Evolutionary conservation across 305 asterid species (phyloP).

Genomic region (Fraxinus xanthoxyloides): DNA sequence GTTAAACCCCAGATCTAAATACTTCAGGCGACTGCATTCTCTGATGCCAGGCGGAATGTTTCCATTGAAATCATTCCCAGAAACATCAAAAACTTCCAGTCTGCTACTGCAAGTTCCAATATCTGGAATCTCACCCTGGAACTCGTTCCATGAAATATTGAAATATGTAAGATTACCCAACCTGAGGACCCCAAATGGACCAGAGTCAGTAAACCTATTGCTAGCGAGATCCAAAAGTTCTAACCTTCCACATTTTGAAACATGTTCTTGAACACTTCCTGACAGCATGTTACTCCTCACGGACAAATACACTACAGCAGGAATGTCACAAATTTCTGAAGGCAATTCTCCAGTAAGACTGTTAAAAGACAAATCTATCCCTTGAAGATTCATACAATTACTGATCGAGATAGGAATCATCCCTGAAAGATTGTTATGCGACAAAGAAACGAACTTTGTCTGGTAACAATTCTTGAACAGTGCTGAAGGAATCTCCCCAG

Average conservation of each 20-base stretch:
- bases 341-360: constrained; percentile 61
- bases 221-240: constrained; percentile 81
- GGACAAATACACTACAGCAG: constrained; percentile 57
- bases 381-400: constrained; percentile 69
- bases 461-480: constrained; percentile 63
- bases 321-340: constrained; percentile 53
- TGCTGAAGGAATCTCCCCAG: constrained; percentile 60
- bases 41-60: constrained; percentile 56
- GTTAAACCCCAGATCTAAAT: constrained; percentile 56
- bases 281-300: constrained; percentile 70
- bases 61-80: constrained; percentile 62
- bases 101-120: constrained; percentile 42
- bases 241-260: constrained; percentile 56
- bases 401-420: constrained; percentile 62
- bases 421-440: constrained; percentile 69
- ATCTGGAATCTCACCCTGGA: constrained; percentile 52
- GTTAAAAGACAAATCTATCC: constrained; percentile 80
- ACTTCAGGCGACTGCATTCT: constrained; percentile 63
- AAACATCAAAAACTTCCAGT: constrained; percentile 61
- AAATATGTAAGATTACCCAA: constrained; percentile 50
- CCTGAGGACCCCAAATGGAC: constrained; percentile 57
- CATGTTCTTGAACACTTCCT: constrained; percentile 55
- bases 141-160: constrained; percentile 64
- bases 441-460: constrained; percentile 67
- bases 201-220: constrained; percentile 54